phyloP scores from a whole-genome alignment of 2,329 filamentous ascomycete species.

The Juglanconis oblonga region DNA sequence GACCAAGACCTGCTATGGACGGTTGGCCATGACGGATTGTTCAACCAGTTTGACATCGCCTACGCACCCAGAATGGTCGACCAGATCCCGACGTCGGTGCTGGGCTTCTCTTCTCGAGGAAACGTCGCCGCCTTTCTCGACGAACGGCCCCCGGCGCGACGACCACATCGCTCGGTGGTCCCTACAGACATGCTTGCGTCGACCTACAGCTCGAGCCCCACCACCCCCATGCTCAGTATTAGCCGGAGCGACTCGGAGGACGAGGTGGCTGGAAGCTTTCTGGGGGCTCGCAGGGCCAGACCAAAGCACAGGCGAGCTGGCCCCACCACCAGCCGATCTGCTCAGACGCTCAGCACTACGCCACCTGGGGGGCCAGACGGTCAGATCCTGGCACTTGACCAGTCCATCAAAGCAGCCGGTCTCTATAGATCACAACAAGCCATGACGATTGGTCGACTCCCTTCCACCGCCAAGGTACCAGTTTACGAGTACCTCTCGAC shows the following conservation, averaged over 20 bases:
- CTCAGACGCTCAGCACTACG: conserved; percentile 49
- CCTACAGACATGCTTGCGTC: conserved; percentile 27
- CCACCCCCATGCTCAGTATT: conserved; percentile 48
- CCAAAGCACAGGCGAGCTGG: conserved; percentile 42
- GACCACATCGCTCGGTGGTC: conserved; percentile 32
- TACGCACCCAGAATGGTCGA: conserved; percentile 63
- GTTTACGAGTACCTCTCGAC: conserved; percentile 55
- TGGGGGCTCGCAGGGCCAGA: conserved; percentile 43
- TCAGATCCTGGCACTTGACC: conserved; percentile 51
- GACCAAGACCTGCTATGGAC: conserved; percentile 66
- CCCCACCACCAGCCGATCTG: conserved; percentile 39
- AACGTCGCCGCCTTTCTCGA: conserved; percentile 62
- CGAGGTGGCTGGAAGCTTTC: conserved; percentile 59
- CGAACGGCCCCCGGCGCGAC: conserved; percentile 46
- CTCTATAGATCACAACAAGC: conserved; percentile 58
- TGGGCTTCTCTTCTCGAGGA: conserved; percentile 58
- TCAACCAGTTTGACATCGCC: conserved; percentile 63
- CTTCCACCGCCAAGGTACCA: conserved; percentile 43
- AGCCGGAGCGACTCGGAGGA: conserved; percentile 65
- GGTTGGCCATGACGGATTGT: conserved; percentile 58
- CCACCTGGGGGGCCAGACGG: conserved; percentile 46
- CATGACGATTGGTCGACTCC: conserved; percentile 59
- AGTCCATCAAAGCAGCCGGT: conserved; percentile 56
- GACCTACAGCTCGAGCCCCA: conserved; percentile 48
- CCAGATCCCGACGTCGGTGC: conserved; percentile 57